Evolutionary conservation across 345 rosid species (phyloP).

Genomic region (Sonneratia caseolaris): DNA sequence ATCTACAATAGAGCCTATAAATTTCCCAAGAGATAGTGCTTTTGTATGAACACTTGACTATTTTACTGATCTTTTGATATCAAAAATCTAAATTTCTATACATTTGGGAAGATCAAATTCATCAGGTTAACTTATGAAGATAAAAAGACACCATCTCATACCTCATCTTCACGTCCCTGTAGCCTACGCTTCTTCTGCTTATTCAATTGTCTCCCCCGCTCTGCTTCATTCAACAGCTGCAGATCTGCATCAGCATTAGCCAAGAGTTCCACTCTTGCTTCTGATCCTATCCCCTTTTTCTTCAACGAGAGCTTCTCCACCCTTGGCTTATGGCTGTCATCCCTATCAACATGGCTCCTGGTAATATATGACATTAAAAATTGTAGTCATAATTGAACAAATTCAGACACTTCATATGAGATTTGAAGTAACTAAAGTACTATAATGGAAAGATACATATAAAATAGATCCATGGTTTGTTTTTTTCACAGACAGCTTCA

Average conservation of each 20-base stretch:
- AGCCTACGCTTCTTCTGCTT: conserved; percentile 87
- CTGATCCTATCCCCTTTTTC: conserved; percentile 89
- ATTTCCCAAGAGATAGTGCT: neutral
- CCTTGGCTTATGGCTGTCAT: conserved; percentile 56
- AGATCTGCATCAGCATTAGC: conserved; percentile 73
- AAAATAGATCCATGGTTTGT: neutral
- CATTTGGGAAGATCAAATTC: neutral
- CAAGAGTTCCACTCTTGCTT: conserved; percentile 68
- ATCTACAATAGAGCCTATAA: too few species aligned
- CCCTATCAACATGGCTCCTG: conserved; percentile 31
- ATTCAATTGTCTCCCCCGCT: conserved; percentile 65
- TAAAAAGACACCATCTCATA: conserved; percentile 13
- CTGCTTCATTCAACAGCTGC: conserved; percentile 63
- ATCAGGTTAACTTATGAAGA: neutral
- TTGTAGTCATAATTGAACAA: neutral
- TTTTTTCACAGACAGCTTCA: neutral
- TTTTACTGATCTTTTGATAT: neutral
- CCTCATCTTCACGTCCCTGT: conserved; percentile 92
- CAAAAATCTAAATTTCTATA: neutral
- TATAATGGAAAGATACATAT: neutral
- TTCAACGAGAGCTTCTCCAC: conserved; percentile 74
- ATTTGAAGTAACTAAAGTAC: too few species aligned
- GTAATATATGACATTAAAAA: conserved; percentile 5
- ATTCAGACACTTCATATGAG: neutral
- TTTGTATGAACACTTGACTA: neutral